Conservation (phyloP, 371 early-diverging fungal species). For the Mortierella sp. region DNA sequence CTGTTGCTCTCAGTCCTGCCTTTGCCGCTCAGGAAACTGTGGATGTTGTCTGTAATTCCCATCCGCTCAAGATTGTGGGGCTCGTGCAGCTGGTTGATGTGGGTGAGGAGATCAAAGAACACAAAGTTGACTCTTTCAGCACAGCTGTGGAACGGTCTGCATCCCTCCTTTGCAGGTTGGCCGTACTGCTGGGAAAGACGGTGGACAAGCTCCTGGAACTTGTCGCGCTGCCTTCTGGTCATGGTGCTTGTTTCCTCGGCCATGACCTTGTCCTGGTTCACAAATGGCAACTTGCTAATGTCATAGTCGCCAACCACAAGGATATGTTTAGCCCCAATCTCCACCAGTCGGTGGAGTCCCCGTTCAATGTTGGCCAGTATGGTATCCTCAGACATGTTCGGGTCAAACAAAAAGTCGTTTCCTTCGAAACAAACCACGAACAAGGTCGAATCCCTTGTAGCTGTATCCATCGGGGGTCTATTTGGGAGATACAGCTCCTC, state of each 20-base stretch:
- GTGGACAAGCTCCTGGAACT: conserved; percentile 18
- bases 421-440: conserved; percentile 36
- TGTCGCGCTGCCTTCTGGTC: conserved; percentile 11
- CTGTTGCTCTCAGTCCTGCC: conserved; percentile 7
- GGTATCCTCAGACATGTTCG: conserved; percentile 1
- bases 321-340: conserved; percentile 25
- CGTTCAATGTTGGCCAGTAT: conserved; percentile 27
- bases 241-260: conserved; percentile 10
- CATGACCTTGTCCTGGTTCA: conserved; percentile 13
- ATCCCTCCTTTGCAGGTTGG: not conserved
- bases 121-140: conserved; percentile 14
- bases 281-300: conserved; percentile 23
- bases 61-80: conserved; percentile 13
- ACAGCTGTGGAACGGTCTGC: conserved; percentile 11
- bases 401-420: conserved; percentile 40
- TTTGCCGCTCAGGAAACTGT: conserved; percentile 21
- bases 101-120: conserved; percentile 32
- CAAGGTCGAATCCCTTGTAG: conserved; percentile 14
- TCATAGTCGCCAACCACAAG: conserved; percentile 32
- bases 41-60: conserved; percentile 27
- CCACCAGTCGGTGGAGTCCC: conserved; percentile 30
- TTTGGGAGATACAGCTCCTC: conserved; percentile 10
- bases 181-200: conserved; percentile 21
- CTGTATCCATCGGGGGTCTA: not conserved
- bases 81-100: conserved; percentile 4